Conservation (phyloP, 345 rosid genomes). For the Gossypium arboreum region DNA sequence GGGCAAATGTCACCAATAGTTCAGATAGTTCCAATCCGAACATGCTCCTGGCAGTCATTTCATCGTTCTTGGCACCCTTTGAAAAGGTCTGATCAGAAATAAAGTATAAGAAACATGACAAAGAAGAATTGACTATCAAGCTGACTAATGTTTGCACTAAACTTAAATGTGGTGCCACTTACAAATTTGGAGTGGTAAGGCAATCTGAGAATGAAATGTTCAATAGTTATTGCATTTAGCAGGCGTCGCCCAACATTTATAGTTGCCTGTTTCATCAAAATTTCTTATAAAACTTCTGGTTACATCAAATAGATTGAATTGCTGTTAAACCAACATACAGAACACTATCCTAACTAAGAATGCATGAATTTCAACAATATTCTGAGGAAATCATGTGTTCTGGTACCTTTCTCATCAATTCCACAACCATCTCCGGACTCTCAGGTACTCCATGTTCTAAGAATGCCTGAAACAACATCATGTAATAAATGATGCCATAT, state of each 20-base stretch:
- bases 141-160: slow-evolving; percentile 12
- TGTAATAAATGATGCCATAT: slow-evolving; percentile 1
- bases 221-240: slow-evolving; percentile 63
- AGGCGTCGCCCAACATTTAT: slow-evolving; percentile 71
- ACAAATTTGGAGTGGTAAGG: slow-evolving; percentile 71
- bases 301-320: background rate
- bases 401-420: slow-evolving; percentile 61
- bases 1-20: slow-evolving; percentile 81
- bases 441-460: slow-evolving; percentile 73
- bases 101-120: slow-evolving; percentile 15
- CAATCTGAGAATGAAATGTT: slow-evolving; percentile 78
- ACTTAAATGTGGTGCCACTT: slow-evolving; percentile 25
- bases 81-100: slow-evolving; percentile 30
- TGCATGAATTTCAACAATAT: background rate
- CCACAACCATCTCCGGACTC: slow-evolving; percentile 54
- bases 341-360: background rate
- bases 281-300: background rate
- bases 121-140: slow-evolving; percentile 2
- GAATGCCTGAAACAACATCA: slow-evolving; percentile 49
- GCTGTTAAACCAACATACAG: background rate
- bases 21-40: slow-evolving; percentile 77
- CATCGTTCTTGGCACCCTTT: slow-evolving; percentile 53
- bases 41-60: slow-evolving; percentile 49
- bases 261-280: slow-evolving; percentile 47
- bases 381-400: background rate